Base-by-base conservation (phyloP, 495 filamentous ascomycete species). In the Aspergillus incahuasiensis region DNA sequence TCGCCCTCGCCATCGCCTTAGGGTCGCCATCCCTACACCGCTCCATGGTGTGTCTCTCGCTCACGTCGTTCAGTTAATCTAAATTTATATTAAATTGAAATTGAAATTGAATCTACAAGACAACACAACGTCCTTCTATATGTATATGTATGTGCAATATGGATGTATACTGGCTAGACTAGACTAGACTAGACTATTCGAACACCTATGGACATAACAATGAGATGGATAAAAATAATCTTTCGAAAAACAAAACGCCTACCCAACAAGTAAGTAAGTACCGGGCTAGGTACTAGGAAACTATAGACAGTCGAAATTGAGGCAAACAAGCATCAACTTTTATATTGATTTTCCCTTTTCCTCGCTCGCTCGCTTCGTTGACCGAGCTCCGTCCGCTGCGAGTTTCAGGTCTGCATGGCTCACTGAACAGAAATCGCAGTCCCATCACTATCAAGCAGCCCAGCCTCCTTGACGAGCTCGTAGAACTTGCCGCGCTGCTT, bases 381-480 rank as follows among this genome's bases (percentile, higher is more conserved):
- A 13, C n/a, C 3, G 25, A 24, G n/a, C n/a, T n/a, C n/a, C n/a
- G n/a, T n/a, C n/a, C n/a, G n/a, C n/a, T n/a, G n/a, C n/a, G n/a
- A n/a, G n/a, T n/a, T n/a, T n/a, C 15, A 18, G 1, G 12, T 51
- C 48, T 7, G 15, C 1, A 16, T 45, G 38, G 1, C 38, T 51
- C 42, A 48, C 38, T 66, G 63, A 58, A 52, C 56, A 60, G 20
- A 40, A 11, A 56, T 50, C 48, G 59, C 66, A 46, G 66, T 58
- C 39, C 69, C 70, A 35, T 79, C 73, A 56, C 67, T 68, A 34
- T 82, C 78, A n/a, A 83, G 68, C 54, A 83, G 63, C 46, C 76
- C 78, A 3, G 80, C 72, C 63, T 83, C 80, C 55, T 78, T 79
- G 51, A 81, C 80, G 13, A 83, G 75, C 40, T 82, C 74, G 63